phyloP scores from a whole-genome alignment of 768 basidiomycete species.

The Pulveroboletus sp. region DNA sequence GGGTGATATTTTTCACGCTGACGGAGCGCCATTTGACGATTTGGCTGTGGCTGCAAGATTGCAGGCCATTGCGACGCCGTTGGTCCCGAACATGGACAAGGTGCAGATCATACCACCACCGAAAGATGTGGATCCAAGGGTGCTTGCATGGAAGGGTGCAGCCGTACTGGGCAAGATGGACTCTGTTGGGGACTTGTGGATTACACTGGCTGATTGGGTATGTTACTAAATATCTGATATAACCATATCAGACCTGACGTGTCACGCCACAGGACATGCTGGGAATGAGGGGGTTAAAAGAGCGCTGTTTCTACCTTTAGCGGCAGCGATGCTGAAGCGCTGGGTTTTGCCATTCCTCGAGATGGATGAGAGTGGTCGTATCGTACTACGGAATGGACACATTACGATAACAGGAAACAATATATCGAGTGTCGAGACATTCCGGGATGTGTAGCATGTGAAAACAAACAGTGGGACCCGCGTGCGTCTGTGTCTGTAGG shows the following conservation, averaged over 20 bases:
- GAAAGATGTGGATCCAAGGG: slow-evolving; percentile 86
- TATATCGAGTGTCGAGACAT: neutral
- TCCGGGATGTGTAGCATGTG: slow-evolving; percentile 8
- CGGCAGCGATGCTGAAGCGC: neutral
- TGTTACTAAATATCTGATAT: slow-evolving; percentile 20
- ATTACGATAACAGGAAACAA: slow-evolving; percentile 16
- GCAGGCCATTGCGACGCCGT: slow-evolving; percentile 80
- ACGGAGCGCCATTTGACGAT: slow-evolving; percentile 5
- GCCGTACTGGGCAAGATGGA: slow-evolving; percentile 92
- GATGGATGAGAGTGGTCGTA: neutral
- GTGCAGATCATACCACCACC: slow-evolving; percentile 93
- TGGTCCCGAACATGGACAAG: slow-evolving; percentile 82
- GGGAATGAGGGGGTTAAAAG: slow-evolving; percentile 79
- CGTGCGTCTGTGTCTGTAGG: neutral
- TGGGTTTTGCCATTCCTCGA: neutral
- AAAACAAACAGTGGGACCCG: neutral
- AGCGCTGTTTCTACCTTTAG: slow-evolving; percentile 78
- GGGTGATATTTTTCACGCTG: neutral
- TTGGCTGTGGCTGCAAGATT: slow-evolving; percentile 37
- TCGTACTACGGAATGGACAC: slow-evolving; percentile 1
- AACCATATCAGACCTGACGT: slow-evolving; percentile 3
- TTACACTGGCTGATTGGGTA: slow-evolving; percentile 87
- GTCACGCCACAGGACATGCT: slow-evolving; percentile 55
- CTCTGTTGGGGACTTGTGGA: slow-evolving; percentile 84
- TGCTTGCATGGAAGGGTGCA: slow-evolving; percentile 94